A percentile compares a stretch with the other conserved stretches of the same genome.
Evolutionary conservation across 108 stramenopile species (phyloP).

Genomic region (Fragilariopsis cylindrus): DNA sequence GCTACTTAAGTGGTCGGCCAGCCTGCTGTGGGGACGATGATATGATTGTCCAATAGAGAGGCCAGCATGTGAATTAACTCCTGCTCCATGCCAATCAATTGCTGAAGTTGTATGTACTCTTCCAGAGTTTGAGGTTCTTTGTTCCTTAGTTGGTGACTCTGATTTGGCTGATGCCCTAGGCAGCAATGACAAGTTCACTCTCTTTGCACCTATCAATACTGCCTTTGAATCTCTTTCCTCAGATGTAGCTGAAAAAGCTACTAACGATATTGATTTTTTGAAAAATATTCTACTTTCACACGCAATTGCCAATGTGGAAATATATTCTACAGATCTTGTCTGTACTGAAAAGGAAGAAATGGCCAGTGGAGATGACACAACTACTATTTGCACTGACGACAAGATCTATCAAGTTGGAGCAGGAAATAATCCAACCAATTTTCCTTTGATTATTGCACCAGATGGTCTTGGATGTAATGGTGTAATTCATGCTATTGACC

Average conservation of each 20-base stretch:
- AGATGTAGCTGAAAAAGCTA: constrained; percentile 27
- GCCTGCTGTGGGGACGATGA: too few relatives aligned
- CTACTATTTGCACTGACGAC: constrained; percentile 21
- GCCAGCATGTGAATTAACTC: too few relatives aligned
- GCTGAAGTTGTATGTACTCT: constrained; percentile 3
- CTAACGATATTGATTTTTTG: constrained; percentile 15
- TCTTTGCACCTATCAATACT: constrained; percentile 47
- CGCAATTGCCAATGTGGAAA: constrained; percentile 12
- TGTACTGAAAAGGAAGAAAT: constrained; percentile 19
- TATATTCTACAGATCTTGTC: constrained; percentile 7
- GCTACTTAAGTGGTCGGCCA: too few relatives aligned
- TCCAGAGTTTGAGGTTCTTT: constrained; percentile 16
- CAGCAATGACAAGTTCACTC: constrained; percentile 8
- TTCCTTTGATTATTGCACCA: constrained; percentile 14
- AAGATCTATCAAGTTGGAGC: constrained; percentile 31
- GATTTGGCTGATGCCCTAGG: not conserved
- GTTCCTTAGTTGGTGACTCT: not conserved
- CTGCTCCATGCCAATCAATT: not conserved
- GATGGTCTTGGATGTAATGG: constrained; percentile 39
- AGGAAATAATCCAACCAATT: constrained; percentile 21
- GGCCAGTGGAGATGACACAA: constrained; percentile 29
- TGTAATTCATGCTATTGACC: constrained; percentile 10
- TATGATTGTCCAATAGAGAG: too few relatives aligned
- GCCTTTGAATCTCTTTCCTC: constrained; percentile 41
- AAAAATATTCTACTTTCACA: constrained; percentile 31